Evolutionary conservation across 495 filamentous ascomycete genomes (phyloP).

Genomic region (Aspergillus coremiiformis): DNA sequence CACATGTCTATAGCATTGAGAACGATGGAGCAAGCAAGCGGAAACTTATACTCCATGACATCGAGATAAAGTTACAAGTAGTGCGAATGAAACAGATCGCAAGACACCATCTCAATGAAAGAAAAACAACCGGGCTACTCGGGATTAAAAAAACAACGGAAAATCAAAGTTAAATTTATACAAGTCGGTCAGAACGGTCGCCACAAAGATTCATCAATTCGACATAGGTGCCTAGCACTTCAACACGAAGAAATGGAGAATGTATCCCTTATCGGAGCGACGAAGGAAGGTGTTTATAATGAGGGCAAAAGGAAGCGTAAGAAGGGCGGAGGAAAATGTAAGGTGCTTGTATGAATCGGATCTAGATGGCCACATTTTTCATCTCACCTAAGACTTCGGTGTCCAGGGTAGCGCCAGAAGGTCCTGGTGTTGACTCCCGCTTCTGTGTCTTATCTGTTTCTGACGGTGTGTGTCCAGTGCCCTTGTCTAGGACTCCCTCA

Average conservation of each 20-base stretch:
- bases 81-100: slow-evolving; percentile 5
- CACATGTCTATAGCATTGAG: not conserved
- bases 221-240: not conserved
- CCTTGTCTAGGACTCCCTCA: slow-evolving; percentile 24
- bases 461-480: slow-evolving; percentile 15
- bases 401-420: slow-evolving; percentile 25
- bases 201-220: slow-evolving; percentile 15
- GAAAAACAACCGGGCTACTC: slow-evolving; percentile 16
- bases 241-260: slow-evolving; percentile 1
- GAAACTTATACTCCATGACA: slow-evolving; percentile 32
- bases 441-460: slow-evolving; percentile 30
- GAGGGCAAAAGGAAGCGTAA: slow-evolving; percentile 8
- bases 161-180: slow-evolving; percentile 16
- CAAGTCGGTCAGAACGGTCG: slow-evolving; percentile 14
- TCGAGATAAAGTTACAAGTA: slow-evolving; percentile 32
- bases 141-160: not conserved
- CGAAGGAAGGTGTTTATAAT: slow-evolving; percentile 19
- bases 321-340: not conserved
- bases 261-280: not conserved
- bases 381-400: slow-evolving; percentile 44
- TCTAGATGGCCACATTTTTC: slow-evolving; percentile 51
- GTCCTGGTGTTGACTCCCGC: slow-evolving; percentile 20
- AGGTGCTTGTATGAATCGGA: not conserved
- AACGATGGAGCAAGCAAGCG: not conserved
- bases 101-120: slow-evolving; percentile 6